Conservation (phyloP, 2,329 filamentous ascomycete species). For the Sporothrix luriei region DNA sequence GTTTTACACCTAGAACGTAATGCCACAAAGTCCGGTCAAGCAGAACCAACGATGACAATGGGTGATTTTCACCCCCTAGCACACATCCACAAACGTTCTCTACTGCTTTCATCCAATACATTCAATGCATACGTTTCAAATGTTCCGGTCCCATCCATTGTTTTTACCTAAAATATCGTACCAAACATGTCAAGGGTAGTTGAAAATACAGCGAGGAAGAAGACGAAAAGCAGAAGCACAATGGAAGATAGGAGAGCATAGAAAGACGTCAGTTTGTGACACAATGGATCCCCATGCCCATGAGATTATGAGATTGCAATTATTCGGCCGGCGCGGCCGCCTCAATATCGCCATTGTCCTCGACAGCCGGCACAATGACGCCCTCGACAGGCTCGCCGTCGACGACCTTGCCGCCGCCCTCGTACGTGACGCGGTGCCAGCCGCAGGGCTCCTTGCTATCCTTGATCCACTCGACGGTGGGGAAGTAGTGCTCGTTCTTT, state of each 20-base stretch:
- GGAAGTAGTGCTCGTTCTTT: slow-evolving; percentile 97
- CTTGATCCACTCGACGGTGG: slow-evolving; percentile 70
- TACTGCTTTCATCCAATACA: not conserved
- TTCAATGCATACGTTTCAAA: not conserved
- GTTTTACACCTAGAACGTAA: not conserved
- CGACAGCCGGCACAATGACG: slow-evolving; percentile 45
- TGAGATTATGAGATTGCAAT: not conserved
- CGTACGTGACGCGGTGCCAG: slow-evolving; percentile 66
- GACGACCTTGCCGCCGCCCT: slow-evolving; percentile 56
- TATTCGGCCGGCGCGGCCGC: not conserved
- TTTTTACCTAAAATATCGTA: slow-evolving; percentile 21
- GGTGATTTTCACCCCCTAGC: not conserved
- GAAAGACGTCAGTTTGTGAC: not conserved
- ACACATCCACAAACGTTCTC: not conserved
- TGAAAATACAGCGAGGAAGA: not conserved
- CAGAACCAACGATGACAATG: not conserved
- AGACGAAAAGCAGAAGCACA: not conserved
- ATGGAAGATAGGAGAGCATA: not conserved
- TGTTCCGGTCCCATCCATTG: slow-evolving; percentile 2
- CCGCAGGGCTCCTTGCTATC: slow-evolving; percentile 61
- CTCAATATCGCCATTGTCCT: slow-evolving; percentile 46
- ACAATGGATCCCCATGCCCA: not conserved
- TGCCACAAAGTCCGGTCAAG: not conserved
- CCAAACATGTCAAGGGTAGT: slow-evolving; percentile 7
- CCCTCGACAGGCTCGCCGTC: slow-evolving; percentile 59